Percentiles rank a stretch among this genome's conserved stretches.
phyloP scores from a whole-genome alignment of 2,329 filamentous ascomycete species.

The Fusarium marasasianum region DNA sequence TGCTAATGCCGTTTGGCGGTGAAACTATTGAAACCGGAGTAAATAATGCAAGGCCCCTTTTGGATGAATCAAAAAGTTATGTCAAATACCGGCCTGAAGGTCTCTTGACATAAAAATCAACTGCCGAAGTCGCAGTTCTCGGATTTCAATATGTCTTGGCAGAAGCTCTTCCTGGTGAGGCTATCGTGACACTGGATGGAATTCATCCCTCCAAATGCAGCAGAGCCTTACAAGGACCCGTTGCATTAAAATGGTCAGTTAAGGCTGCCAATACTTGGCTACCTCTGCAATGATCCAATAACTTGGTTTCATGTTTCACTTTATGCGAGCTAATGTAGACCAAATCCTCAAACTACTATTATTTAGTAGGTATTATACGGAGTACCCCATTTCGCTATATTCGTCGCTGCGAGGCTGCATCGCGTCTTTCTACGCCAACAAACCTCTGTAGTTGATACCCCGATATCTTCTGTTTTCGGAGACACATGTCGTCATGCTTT shows the following conservation, averaged over 20 bases:
- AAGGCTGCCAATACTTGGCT: background rate
- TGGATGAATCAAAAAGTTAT: conserved; percentile 11
- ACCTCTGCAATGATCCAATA: background rate
- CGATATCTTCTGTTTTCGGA: background rate
- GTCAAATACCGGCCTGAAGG: background rate
- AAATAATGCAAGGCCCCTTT: conserved; percentile 33
- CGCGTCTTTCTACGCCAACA: background rate
- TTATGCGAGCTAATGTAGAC: background rate
- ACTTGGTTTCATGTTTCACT: background rate
- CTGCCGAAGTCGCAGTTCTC: background rate
- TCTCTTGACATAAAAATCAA: conserved; percentile 19
- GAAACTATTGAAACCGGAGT: conserved; percentile 36
- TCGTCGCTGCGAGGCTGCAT: background rate
- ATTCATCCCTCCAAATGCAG: background rate
- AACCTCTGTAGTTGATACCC: background rate
- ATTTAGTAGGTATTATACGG: too few relatives aligned
- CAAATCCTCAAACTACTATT: background rate
- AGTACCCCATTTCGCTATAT: background rate
- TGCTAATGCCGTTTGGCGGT: conserved; percentile 31
- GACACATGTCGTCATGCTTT: background rate
- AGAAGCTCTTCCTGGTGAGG: background rate
- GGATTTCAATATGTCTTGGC: background rate
- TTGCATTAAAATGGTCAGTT: background rate
- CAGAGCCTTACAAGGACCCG: background rate
- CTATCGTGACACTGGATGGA: background rate